phyloP scores from a whole-genome alignment of 352 stramenopile species.

The Bremia lactucae region DNA sequence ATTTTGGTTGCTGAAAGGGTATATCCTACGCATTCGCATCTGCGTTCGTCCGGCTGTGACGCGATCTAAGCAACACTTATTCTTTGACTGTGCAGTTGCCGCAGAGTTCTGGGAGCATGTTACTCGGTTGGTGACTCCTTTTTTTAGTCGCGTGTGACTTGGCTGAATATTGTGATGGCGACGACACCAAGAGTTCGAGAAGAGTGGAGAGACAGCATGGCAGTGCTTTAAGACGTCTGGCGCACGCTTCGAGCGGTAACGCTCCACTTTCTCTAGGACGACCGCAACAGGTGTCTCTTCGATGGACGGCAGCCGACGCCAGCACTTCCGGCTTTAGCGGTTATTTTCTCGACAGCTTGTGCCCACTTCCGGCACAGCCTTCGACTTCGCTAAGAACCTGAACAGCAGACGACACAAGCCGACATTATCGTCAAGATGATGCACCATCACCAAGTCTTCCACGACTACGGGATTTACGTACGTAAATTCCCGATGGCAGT shows the following conservation, averaged over 20 bases:
- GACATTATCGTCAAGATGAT: too few relatives aligned
- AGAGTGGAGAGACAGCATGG: not conserved
- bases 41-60: not conserved
- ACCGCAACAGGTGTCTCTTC: not conserved
- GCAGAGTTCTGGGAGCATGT: not conserved
- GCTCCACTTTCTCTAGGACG: not conserved
- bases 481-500: too few relatives aligned
- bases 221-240: not conserved
- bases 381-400: too few relatives aligned
- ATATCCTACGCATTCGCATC: not conserved
- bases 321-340: not conserved
- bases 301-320: not conserved
- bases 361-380: not conserved
- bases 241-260: not conserved
- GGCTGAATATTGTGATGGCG: not conserved
- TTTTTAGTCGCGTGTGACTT: not conserved
- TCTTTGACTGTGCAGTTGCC: conserved; percentile 1
- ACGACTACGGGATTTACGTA: too few relatives aligned
- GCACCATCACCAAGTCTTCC: too few relatives aligned
- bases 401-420: too few relatives aligned
- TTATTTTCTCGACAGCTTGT: not conserved
- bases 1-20: conserved; percentile 2
- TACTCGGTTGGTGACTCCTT: not conserved
- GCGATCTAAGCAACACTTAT: not conserved
- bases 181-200: not conserved